Conservation (phyloP, 306 rosid species). For the Trifolium pratense region DNA sequence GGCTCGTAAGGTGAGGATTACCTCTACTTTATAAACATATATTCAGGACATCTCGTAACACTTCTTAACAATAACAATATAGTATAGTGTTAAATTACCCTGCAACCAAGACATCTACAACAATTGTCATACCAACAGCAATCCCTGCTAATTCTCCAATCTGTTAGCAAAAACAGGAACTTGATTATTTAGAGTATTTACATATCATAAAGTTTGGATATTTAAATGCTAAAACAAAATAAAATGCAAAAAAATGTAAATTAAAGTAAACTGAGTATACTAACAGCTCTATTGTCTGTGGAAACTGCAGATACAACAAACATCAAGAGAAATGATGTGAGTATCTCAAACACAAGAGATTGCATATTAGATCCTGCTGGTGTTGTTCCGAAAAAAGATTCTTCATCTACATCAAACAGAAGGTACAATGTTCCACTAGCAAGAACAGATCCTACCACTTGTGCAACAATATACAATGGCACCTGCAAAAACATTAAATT, state of each 20-base stretch:
- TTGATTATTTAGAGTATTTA: neutral
- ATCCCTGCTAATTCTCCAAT: constrained; percentile 74
- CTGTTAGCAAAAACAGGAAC: constrained; percentile 34
- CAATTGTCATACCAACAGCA: constrained; percentile 68
- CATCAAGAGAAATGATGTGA: constrained; percentile 66
- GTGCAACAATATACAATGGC: constrained; percentile 61
- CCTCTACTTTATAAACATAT: no score
- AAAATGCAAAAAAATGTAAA: neutral
- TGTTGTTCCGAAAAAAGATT: constrained; percentile 55
- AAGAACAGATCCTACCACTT: constrained; percentile 57
- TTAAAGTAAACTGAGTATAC: constrained; percentile 6
- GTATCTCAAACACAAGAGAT: constrained; percentile 59
- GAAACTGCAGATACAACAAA: constrained; percentile 76
- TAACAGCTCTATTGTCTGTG: constrained; percentile 74
- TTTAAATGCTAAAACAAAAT: neutral
- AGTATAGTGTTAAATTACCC: constrained; percentile 52
- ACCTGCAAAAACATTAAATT: constrained; percentile 45
- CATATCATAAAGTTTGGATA: neutral
- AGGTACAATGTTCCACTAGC: constrained; percentile 66
- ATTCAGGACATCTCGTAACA: no score
- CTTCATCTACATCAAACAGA: constrained; percentile 42
- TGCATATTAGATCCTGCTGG: constrained; percentile 56
- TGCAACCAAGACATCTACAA: constrained; percentile 59
- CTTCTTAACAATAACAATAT: no score
- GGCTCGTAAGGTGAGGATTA: no score